Percentiles rank a stretch among this genome's conserved stretches.
Conservation (phyloP, 2,329 filamentous ascomycete genomes). For the Colletotrichum musicola region DNA sequence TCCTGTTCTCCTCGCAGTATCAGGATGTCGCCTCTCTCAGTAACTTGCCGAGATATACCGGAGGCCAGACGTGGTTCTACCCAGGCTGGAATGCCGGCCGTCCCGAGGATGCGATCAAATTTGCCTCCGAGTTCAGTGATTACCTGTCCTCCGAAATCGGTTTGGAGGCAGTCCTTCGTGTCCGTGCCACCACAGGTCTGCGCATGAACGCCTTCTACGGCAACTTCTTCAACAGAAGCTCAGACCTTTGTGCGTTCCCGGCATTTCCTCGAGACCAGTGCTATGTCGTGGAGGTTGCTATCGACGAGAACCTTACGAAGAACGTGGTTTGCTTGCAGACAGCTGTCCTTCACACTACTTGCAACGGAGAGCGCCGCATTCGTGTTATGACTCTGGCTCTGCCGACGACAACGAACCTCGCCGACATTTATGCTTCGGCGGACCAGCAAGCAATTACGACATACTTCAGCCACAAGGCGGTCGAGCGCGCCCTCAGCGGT, state of each 20-base stretch:
- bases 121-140: constrained; percentile 95
- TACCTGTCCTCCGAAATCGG: constrained; percentile 98
- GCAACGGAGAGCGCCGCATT: constrained; percentile 96
- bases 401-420: constrained; percentile 90
- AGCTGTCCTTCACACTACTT: constrained; percentile 95
- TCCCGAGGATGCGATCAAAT: constrained; percentile 96
- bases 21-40: constrained; percentile 97
- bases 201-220: constrained; percentile 99
- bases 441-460: constrained; percentile 94
- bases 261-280: constrained; percentile 97
- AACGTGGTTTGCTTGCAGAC: constrained; percentile 93
- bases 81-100: constrained; percentile 96
- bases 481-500: constrained; percentile 87
- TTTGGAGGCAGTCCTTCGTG: constrained; percentile 93
- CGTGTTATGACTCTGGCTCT: constrained; percentile 93
- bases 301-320: constrained; percentile 94
- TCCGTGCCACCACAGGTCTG: constrained; percentile 92
- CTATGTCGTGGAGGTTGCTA: constrained; percentile 97
- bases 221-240: constrained; percentile 99
- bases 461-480: constrained; percentile 97
- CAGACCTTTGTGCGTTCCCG: constrained; percentile 96
- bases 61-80: constrained; percentile 98
- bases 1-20: constrained; percentile 94
- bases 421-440: constrained; percentile 93
- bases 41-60: constrained; percentile 95